Percentiles rank a stretch among this genome's conserved stretches.
phyloP scores from a whole-genome alignment of 163 green algal species.

The Prototheca wickerhamii region DNA sequence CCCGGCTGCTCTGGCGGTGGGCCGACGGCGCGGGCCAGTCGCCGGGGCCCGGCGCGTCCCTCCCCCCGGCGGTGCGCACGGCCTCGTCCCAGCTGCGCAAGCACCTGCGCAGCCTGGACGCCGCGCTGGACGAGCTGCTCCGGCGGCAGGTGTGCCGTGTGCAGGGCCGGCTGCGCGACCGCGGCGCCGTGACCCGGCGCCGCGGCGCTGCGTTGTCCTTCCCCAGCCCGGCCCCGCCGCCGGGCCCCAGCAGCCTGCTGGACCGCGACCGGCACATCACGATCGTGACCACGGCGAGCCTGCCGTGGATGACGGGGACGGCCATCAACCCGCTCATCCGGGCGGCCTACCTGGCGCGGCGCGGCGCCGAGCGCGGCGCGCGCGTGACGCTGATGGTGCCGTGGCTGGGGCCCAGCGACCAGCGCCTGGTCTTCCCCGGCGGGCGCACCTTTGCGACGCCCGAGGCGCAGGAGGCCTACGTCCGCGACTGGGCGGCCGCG shows the following conservation, averaged over 20 bases:
- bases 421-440: conserved; percentile 77
- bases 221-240: neutral
- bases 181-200: too few species aligned
- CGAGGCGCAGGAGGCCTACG: conserved; percentile 81
- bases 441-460: conserved; percentile 74
- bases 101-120: too few species aligned
- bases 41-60: too few species aligned
- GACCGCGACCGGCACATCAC: conserved; percentile 67
- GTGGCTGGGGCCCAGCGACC: conserved; percentile 81
- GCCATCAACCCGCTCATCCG: conserved; percentile 95
- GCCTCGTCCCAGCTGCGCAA: too few species aligned
- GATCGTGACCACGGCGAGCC: conserved; percentile 93
- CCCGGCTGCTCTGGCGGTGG: too few species aligned
- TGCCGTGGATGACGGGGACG: conserved; percentile 98
- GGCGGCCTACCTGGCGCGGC: conserved; percentile 79
- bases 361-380: conserved; percentile 19
- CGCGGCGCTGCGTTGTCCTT: too few species aligned
- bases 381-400: conserved; percentile 93
- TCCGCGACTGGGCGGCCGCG: conserved; percentile 75
- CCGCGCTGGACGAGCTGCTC: too few species aligned
- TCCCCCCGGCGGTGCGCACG: too few species aligned
- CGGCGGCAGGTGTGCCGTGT: too few species aligned
- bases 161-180: too few species aligned
- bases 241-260: conserved; percentile 34
- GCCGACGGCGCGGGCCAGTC: too few species aligned